Base-by-base conservation (phyloP, 2,329 filamentous ascomycete genomes). In the Beauveria sp. region DNA sequence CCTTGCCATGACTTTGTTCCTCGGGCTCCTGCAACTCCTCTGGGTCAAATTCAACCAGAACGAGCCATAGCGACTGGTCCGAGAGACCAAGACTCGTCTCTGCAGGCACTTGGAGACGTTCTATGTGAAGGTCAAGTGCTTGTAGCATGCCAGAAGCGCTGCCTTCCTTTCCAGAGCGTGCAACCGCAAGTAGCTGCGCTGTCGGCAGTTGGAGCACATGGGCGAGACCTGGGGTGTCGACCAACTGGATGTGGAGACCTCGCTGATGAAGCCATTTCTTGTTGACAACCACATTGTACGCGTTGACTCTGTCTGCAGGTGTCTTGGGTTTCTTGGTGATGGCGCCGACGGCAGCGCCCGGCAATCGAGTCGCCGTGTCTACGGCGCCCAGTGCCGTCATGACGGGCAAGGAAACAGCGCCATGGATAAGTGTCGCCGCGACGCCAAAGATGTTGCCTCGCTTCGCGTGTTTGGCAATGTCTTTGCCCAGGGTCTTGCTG, bases 201-300 rank as follows among this genome's bases (percentile, higher is more conserved):
- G 48, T 72, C 22, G 64, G 60, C 48, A 61, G 14, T 9, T 57
- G 55, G 40, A 64, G 47, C 10, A 57, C 53, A 1, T 53, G 41
- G 2, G 44, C 59, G 12, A 71, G 64, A 63, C 69, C 66, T 20
- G 44, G 30, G 28, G 71, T 67, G 48, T 75, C 73, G 3, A 77
- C 54, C 24, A 79, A 40, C 7, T 64, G 66, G 0, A 75, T 75
- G 10, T 73, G 66, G 3, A 80, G 65, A 0, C 77, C 75, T 3
- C 78, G 68, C 20, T 66, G 64, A 18, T 69, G 63, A 12, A 81
- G 63, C 78, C 77, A 80, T 59, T 79, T 70, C 50, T 67, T 66
- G 55, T 79, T 79, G 1, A 76, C 77, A 0, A 76, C 76, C 3
- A 69, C 67, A 0, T 73, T 66, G 55, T 80, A 80, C 0, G 74